Evolutionary conservation across 441 rosid species (phyloP).

Genomic region (Pelargonium australe): DNA sequence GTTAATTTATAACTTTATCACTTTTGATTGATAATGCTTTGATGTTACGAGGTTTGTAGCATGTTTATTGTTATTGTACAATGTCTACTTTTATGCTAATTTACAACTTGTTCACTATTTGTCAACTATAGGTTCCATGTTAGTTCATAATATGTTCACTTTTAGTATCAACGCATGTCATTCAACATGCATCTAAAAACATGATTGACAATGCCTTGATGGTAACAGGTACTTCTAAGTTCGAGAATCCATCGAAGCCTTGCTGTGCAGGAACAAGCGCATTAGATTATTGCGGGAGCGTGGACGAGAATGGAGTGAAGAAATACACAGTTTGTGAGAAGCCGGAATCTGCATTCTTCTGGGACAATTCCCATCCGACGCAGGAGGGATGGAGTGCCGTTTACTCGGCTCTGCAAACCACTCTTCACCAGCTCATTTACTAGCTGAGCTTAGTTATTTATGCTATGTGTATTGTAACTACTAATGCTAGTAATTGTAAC

Average conservation of each 20-base stretch:
- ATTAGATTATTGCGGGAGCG: constrained; percentile 39
- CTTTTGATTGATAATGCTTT: too few relatives aligned
- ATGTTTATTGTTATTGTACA: too few relatives aligned
- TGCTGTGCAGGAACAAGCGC: constrained; percentile 49
- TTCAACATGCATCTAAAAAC: neutral
- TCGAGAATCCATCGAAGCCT: constrained; percentile 49
- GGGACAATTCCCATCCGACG: constrained; percentile 67
- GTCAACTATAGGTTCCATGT: too few relatives aligned
- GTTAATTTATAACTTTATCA: too few relatives aligned
- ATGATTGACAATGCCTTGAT: neutral
- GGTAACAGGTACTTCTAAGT: constrained; percentile 39
- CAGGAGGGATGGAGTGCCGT: constrained; percentile 56
- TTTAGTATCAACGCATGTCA: neutral
- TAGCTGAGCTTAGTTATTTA: neutral
- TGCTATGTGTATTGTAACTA: neutral
- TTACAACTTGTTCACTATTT: too few relatives aligned
- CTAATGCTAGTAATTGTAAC: neutral
- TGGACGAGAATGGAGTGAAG: constrained; percentile 37
- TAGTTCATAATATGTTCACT: neutral
- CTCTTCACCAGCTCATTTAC: constrained; percentile 25
- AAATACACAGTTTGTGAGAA: constrained; percentile 44
- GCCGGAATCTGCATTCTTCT: constrained; percentile 52
- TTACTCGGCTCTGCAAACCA: constrained; percentile 25
- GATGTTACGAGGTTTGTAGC: too few relatives aligned
- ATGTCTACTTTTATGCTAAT: too few relatives aligned